Conservation (phyloP, 108 stramenopile genomes). For the Nannochloropsis oceanica region DNA sequence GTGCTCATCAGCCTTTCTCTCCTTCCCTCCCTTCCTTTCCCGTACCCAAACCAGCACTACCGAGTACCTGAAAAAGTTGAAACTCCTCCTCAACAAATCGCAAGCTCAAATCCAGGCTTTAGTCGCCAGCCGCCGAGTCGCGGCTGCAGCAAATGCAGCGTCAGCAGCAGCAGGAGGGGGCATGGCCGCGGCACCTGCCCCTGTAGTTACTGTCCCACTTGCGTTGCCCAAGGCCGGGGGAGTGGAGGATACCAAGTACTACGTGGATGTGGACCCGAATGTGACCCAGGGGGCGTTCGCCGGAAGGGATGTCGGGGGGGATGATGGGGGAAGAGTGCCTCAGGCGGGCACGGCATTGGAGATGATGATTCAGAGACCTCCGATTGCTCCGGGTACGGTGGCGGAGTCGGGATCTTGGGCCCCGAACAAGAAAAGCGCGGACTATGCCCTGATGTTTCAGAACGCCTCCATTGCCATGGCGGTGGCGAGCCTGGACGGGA, state of each 20-base stretch:
- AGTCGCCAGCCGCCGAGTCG: neutral
- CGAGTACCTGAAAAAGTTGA: neutral
- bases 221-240: neutral
- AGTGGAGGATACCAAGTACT: neutral
- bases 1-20: too few relatives aligned
- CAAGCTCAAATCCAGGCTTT: neutral
- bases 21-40: too few relatives aligned
- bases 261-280: neutral
- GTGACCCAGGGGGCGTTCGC: neutral
- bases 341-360: neutral
- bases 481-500: neutral
- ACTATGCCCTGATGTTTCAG: neutral
- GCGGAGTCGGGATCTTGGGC: neutral
- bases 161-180: neutral
- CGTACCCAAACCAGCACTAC: neutral
- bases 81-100: neutral
- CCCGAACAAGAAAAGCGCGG: neutral
- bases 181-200: neutral
- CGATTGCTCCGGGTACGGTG: neutral
- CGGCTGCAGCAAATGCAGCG: neutral
- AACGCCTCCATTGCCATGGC: neutral
- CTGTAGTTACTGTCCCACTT: neutral
- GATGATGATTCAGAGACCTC: neutral
- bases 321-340: too few relatives aligned
- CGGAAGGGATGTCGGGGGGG: neutral